Conservation (phyloP, 2,329 filamentous ascomycete species). For the Aspergillus pseudoterreus region DNA sequence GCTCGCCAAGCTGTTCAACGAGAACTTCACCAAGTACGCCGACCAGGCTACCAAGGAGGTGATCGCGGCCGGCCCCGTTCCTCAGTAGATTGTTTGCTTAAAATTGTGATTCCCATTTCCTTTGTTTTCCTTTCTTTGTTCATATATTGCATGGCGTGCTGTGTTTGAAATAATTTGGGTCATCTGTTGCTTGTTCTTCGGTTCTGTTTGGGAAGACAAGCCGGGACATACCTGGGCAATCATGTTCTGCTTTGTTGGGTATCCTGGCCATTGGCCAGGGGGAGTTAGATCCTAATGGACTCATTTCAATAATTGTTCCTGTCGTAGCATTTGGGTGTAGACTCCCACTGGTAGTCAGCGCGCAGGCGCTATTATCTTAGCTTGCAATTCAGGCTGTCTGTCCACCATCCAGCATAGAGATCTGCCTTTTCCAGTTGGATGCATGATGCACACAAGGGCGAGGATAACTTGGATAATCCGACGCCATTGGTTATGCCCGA, state of each 20-base stretch:
- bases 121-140: constrained; percentile 18
- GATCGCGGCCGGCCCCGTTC: constrained; percentile 51
- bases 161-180: constrained; percentile 15
- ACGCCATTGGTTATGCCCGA: no score
- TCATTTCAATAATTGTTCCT: neutral
- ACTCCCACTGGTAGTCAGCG: no score
- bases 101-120: constrained; percentile 6
- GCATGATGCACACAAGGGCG: no score
- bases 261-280: constrained; percentile 1
- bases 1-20: constrained; percentile 82
- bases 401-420: no score
- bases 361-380: no score
- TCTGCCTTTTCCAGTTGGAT: no score
- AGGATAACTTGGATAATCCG: no score
- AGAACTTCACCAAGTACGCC: constrained; percentile 97
- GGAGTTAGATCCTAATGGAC: neutral
- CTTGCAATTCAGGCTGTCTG: no score
- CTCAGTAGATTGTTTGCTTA: constrained; percentile 14
- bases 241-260: neutral
- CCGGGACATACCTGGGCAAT: constrained; percentile 6
- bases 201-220: constrained; percentile 5
- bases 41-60: constrained; percentile 78
- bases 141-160: constrained; percentile 32
- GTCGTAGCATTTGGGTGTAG: neutral
- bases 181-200: constrained; percentile 4